Percentiles rank a stretch among this genome's conserved stretches.
Evolutionary conservation across 768 basidiomycete genomes (phyloP).

Genomic region (Calocybe gangraenosa): DNA sequence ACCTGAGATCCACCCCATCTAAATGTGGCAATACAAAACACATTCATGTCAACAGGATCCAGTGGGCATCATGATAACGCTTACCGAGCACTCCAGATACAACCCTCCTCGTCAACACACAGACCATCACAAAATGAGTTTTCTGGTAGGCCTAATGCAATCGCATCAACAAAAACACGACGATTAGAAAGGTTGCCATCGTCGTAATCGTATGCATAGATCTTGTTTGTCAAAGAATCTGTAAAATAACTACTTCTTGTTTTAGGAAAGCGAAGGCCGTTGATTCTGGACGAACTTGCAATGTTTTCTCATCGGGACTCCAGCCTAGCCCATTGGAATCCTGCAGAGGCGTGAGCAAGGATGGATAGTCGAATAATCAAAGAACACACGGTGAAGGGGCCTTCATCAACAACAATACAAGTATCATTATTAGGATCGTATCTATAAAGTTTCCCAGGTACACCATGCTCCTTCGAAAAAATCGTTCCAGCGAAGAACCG

Average conservation of each 20-base stretch:
- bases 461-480: constrained; percentile 40
- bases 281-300: constrained; percentile 33
- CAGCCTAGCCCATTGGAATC: constrained; percentile 66
- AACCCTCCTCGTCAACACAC: constrained; percentile 59
- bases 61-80: constrained; percentile 12
- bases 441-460: constrained; percentile 55
- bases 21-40: constrained; percentile 9
- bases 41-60: not conserved
- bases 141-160: constrained; percentile 45
- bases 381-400: constrained; percentile 57
- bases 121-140: constrained; percentile 61
- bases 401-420: constrained; percentile 52
- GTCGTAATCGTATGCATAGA: constrained; percentile 65
- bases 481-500: constrained; percentile 68
- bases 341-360: constrained; percentile 24
- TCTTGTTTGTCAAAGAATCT: constrained; percentile 60
- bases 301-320: constrained; percentile 57
- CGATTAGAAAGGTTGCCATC: constrained; percentile 54
- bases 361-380: constrained; percentile 7
- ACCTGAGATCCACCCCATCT: constrained; percentile 67
- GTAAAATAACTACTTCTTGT: constrained; percentile 57
- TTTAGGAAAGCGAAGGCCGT: not conserved
- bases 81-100: constrained; percentile 60
- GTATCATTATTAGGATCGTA: constrained; percentile 48
- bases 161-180: constrained; percentile 53